Evolutionary conservation across 352 stramenopile genomes (phyloP), one percentile per base, ranked within the genome.

Genomic region (Thalassiosira hispida): DNA sequence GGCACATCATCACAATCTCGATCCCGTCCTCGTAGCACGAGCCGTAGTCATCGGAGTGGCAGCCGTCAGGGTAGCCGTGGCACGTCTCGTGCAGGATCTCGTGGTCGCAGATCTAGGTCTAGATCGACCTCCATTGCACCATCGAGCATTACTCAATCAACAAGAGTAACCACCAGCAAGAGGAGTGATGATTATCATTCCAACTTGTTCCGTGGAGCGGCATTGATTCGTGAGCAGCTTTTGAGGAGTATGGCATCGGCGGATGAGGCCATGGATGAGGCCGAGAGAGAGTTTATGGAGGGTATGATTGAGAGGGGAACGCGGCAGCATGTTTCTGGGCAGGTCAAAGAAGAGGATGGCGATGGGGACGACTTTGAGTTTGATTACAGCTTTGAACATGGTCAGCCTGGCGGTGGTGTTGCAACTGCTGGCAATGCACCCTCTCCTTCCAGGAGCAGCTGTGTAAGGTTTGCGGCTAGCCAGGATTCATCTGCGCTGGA

Each of bases 151-250:
- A 46, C 38, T 46, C 38, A 7, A 46, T 14, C 14, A 7, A 46
- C 1, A 61, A 73, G 23, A 42, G 33, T 42, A 11, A n/a, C n/a
- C n/a, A n/a, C 33, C 5, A 42, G 33, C 9, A 47, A 47, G 11
- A 18, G 4, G 4, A 12, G 40, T 3, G 46, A 73, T 38, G 60
- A 72, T 22, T 68, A 81, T 55, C 56, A 82, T 31, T 49, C 53
- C 3, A 65, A 60, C 5, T 53, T 82, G 12, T 82, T 82, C 40
- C 65, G 57, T 46, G 73, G 73, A 56, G 73, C 73, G 18, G 64
- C 62, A 33, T 55, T 82, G 44, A 77, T 82, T 68, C 62, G 53
- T 46, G 73, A 82, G n/a, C 73, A 82, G 31, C 52, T 82, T 22
- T 16, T 82, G 7, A 35, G 65, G 0, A 68, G 56, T 33, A 82